Evolutionary conservation across 345 rosid genomes (phyloP).

Genomic region (Sonneratia alba): DNA sequence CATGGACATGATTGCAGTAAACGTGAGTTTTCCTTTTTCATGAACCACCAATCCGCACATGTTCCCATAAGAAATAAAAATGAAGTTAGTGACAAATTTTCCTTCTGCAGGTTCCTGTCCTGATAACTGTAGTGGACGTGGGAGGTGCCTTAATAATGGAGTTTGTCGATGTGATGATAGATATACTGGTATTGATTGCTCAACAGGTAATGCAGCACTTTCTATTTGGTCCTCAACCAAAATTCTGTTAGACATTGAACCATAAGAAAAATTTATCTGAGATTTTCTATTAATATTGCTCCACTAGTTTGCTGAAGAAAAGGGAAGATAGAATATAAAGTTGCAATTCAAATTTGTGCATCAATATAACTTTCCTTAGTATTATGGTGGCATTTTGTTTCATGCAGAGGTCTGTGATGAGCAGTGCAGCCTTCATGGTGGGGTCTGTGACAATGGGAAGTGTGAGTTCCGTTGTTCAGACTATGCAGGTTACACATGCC

Average conservation of each 20-base stretch:
- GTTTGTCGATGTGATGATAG: constrained; percentile 67
- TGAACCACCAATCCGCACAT: neutral
- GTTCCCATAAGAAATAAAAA: neutral
- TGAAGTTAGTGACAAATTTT: neutral
- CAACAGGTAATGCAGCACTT: constrained; percentile 53
- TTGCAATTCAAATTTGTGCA: neutral
- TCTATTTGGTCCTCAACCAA: neutral
- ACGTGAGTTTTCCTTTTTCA: constrained; percentile 39
- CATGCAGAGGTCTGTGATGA: constrained; percentile 87
- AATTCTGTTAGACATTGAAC: neutral
- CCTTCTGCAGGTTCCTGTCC: constrained; percentile 71
- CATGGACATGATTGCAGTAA: constrained; percentile 77
- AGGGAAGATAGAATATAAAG: neutral
- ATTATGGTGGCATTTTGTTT: constrained; percentile 2
- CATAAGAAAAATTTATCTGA: neutral
- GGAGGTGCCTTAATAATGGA: constrained; percentile 73
- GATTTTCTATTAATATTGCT: neutral
- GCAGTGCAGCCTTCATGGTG: constrained; percentile 98
- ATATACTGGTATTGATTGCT: constrained; percentile 86
- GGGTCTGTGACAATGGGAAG: constrained; percentile 98
- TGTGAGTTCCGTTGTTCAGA: constrained; percentile 99
- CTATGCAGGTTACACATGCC: constrained; percentile 96
- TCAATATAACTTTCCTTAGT: neutral
- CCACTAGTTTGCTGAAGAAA: neutral
- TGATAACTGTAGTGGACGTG: constrained; percentile 62